Evolutionary conservation across 805 yeast genomes (phyloP).

Genomic region (Candida rishiriensis): DNA sequence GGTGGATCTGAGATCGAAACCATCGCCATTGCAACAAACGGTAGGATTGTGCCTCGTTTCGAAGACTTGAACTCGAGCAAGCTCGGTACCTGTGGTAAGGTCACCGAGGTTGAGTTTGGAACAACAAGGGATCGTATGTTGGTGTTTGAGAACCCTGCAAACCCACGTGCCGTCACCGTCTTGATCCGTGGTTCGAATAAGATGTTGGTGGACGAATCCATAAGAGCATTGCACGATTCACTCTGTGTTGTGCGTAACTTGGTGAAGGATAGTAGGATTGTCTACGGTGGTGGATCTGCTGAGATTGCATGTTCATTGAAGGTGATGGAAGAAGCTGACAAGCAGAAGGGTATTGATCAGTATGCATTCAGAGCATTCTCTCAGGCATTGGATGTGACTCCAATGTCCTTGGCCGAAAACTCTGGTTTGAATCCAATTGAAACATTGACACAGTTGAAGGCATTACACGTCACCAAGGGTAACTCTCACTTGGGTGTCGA

Average conservation of each 20-base stretch:
- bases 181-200: slow-evolving; percentile 93
- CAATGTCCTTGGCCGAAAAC: slow-evolving; percentile 94
- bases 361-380: slow-evolving; percentile 96
- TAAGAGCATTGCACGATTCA: slow-evolving; percentile 94
- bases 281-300: slow-evolving; percentile 99
- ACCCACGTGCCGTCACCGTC: slow-evolving; percentile 85
- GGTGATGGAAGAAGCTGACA: slow-evolving; percentile 87
- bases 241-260: slow-evolving; percentile 96
- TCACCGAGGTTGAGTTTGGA: slow-evolving; percentile 89
- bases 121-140: slow-evolving; percentile 96
- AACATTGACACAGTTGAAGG: slow-evolving; percentile 75
- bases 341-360: slow-evolving; percentile 92
- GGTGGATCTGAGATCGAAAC: slow-evolving; percentile 96
- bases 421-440: slow-evolving; percentile 95
- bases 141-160: slow-evolving; percentile 84
- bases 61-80: slow-evolving; percentile 82
- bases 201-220: slow-evolving; percentile 97
- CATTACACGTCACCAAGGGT: slow-evolving; percentile 74
- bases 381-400: slow-evolving; percentile 83
- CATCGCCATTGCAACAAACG: slow-evolving; percentile 95
- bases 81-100: slow-evolving; percentile 82
- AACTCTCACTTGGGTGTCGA: slow-evolving; percentile 83
- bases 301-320: slow-evolving; percentile 92
- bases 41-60: slow-evolving; percentile 94
- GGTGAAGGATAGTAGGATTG: slow-evolving; percentile 86